These are phyloP conservation scores for Trichoderma aggressivum DNA, from an alignment of 2,329 filamentous ascomycete species.

Conservation along the genomic window DNA sequence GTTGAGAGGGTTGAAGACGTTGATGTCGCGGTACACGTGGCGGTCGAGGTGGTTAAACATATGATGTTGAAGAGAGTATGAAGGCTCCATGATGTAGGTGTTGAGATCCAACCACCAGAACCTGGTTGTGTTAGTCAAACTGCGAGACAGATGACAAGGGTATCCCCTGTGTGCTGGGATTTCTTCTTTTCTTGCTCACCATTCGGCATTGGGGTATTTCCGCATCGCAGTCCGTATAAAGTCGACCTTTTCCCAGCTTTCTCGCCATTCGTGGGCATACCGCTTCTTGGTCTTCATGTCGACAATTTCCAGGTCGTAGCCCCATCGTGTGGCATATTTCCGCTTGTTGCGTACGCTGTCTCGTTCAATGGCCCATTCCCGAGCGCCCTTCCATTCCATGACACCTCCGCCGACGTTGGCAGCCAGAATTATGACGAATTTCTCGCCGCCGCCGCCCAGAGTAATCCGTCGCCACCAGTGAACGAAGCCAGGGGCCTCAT, in stretches of 20 bases:
- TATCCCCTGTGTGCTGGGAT: background rate
- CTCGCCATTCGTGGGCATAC: constrained; percentile 97
- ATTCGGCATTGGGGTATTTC: constrained; percentile 95
- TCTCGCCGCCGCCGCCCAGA: constrained; percentile 77
- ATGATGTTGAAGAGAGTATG: constrained; percentile 83
- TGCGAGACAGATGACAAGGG: constrained; percentile 4
- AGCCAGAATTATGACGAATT: constrained; percentile 88
- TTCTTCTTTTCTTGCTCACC: constrained; percentile 54
- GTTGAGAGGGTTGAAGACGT: constrained; percentile 91
- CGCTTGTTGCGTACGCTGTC: constrained; percentile 95
- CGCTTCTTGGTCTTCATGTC: constrained; percentile 99
- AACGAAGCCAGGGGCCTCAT: constrained; percentile 41
- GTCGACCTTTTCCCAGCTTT: constrained; percentile 99
- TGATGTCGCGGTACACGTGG: constrained; percentile 90
- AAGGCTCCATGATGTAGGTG: constrained; percentile 96
- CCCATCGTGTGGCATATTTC: constrained; percentile 82
- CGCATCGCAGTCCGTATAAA: constrained; percentile 82
- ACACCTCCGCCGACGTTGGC: constrained; percentile 95
- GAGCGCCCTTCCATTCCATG: constrained; percentile 97
- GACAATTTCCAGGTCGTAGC: constrained; percentile 92
- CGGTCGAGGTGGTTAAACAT: constrained; percentile 77
- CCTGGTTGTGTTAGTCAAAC: constrained; percentile 59
- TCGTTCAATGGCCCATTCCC: constrained; percentile 97
- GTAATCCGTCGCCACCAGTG: constrained; percentile 69
- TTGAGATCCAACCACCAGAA: constrained; percentile 99